phyloP scores from a whole-genome alignment of 176 grass and related monocot species.

The Aechmea fasciata region DNA sequence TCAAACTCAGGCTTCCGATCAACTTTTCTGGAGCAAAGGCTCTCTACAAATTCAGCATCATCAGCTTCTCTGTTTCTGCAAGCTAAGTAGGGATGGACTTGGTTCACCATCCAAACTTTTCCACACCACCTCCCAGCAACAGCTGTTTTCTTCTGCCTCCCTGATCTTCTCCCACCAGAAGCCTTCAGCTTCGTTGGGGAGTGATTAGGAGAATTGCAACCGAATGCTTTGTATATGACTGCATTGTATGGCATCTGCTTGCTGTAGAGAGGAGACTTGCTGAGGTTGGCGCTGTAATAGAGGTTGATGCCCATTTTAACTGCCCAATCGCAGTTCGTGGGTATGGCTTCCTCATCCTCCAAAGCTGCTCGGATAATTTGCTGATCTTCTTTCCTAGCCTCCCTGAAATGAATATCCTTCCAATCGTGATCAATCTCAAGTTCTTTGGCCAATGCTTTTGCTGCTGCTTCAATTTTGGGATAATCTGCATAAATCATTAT shows the following conservation, averaged over 20 bases:
- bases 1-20: slow-evolving; percentile 19
- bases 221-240: slow-evolving; percentile 79
- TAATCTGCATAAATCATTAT: slow-evolving; percentile 59
- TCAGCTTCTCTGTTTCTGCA: slow-evolving; percentile 28
- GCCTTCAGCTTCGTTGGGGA: slow-evolving; percentile 38
- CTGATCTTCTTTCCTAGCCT: slow-evolving; percentile 44
- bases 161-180: slow-evolving; percentile 34
- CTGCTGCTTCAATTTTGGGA: slow-evolving; percentile 88
- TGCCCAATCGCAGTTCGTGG: slow-evolving; percentile 74
- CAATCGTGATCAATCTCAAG: slow-evolving; percentile 50
- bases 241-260: slow-evolving; percentile 86
- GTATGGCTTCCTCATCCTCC: slow-evolving; percentile 67
- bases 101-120: slow-evolving; percentile 74
- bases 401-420: slow-evolving; percentile 65
- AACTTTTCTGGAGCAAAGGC: neutral
- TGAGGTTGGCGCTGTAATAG: slow-evolving; percentile 86
- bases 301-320: slow-evolving; percentile 95
- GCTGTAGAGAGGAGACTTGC: slow-evolving; percentile 72
- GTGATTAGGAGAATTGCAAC: slow-evolving; percentile 31
- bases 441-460: slow-evolving; percentile 61
- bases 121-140: slow-evolving; percentile 80
- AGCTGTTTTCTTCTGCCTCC: slow-evolving; percentile 53
- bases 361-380: slow-evolving; percentile 43
- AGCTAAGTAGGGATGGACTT: slow-evolving; percentile 72
- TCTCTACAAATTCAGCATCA: slow-evolving; percentile 29